A percentile compares a stretch with the other conserved stretches of the same genome.
Evolutionary conservation across 1,284 basidiomycete species (phyloP).

Genomic region (Mycena sp.): DNA sequence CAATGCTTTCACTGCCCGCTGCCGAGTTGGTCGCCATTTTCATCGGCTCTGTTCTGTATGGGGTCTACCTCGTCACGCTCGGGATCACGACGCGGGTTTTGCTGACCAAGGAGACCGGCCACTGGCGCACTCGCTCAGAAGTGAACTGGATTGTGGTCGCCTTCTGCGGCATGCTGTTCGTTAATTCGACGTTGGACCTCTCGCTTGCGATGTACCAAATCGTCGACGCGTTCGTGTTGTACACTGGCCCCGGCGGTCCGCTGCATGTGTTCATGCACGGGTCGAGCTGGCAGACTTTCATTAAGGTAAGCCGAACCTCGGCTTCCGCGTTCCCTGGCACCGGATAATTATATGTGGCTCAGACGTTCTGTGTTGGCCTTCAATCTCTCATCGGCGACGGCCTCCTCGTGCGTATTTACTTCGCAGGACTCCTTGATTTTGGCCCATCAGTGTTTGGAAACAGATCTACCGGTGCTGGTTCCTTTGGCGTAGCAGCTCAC

Average conservation of each 20-base stretch:
- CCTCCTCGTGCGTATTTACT: not conserved
- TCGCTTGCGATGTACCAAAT: not conserved
- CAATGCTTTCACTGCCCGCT: too few species aligned
- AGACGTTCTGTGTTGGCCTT: not conserved
- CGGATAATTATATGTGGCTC: not conserved
- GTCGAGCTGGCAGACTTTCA: slow-evolving; percentile 1
- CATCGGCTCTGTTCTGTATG: too few species aligned
- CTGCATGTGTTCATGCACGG: not conserved
- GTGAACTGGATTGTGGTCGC: not conserved
- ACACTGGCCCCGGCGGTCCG: not conserved
- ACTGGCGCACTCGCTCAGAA: too few species aligned
- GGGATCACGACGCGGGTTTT: too few species aligned
- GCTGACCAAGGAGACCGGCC: too few species aligned
- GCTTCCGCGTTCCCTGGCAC: too few species aligned
- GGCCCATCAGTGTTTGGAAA: too few species aligned
- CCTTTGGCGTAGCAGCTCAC: not conserved
- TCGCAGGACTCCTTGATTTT: too few species aligned
- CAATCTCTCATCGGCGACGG: not conserved
- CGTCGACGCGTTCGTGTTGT: not conserved
- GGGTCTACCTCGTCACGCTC: too few species aligned
- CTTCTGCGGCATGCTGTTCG: not conserved
- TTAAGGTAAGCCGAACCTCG: not conserved
- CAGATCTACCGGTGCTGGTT: slow-evolving; percentile 9
- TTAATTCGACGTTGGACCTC: slow-evolving; percentile 1
- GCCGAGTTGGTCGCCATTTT: too few species aligned